Conservation (phyloP, 805 yeast species). For the Vanderwaltozyma tropicalis region DNA sequence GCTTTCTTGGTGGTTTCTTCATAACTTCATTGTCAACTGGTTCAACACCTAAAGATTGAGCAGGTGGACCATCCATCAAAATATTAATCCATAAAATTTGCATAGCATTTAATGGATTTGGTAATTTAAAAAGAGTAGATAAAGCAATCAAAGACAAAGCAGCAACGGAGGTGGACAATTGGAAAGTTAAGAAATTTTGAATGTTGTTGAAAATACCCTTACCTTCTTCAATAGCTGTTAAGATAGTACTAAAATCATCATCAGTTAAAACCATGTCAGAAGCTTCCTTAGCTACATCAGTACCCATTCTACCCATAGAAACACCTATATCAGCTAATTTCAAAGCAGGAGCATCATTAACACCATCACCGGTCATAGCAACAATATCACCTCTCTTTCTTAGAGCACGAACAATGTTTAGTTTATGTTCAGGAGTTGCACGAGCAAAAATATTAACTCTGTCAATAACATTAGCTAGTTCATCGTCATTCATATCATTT, state of each 20-base stretch:
- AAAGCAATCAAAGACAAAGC: slow-evolving; percentile 84
- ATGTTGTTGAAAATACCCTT: slow-evolving; percentile 94
- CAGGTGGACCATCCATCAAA: slow-evolving; percentile 98
- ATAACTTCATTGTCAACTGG: slow-evolving; percentile 94
- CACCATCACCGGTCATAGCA: slow-evolving; percentile 99
- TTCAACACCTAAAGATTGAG: slow-evolving; percentile 94
- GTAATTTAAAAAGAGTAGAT: slow-evolving; percentile 76
- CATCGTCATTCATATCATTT: slow-evolving; percentile 61
- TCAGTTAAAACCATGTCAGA: slow-evolving; percentile 96
- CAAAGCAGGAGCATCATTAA: slow-evolving; percentile 96
- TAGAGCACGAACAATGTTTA: slow-evolving; percentile 78
- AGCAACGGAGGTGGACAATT: slow-evolving; percentile 90
- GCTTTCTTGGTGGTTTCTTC: slow-evolving; percentile 90
- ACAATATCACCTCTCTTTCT: slow-evolving; percentile 89
- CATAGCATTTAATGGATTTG: slow-evolving; percentile 95
- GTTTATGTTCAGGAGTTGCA: slow-evolving; percentile 91
- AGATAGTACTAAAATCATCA: slow-evolving; percentile 90
- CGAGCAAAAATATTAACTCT: slow-evolving; percentile 87
- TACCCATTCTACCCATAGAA: slow-evolving; percentile 87
- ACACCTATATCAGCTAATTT: slow-evolving; percentile 96
- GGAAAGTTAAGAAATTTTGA: slow-evolving; percentile 90
- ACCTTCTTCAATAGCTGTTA: slow-evolving; percentile 93
- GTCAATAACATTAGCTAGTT: slow-evolving; percentile 63
- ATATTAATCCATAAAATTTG: slow-evolving; percentile 96
- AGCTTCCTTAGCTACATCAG: slow-evolving; percentile 97